These are phyloP conservation scores for Rutidosis leptorrhynchoides DNA, from an alignment of 129 eudicot species.

Conservation along the genomic window DNA sequence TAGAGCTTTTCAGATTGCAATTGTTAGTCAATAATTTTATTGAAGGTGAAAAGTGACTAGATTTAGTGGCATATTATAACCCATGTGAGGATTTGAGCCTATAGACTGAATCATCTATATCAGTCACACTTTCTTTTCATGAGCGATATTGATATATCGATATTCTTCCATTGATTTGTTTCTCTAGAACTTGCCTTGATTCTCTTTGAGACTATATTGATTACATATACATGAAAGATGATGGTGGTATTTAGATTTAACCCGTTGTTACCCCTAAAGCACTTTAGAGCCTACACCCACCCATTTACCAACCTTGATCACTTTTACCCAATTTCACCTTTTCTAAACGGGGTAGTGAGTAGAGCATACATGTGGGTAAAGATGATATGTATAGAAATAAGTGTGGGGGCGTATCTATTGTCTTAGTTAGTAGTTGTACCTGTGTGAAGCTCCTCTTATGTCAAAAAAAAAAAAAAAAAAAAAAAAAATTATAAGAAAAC, in stretches of 20 bases:
- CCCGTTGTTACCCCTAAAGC: neutral
- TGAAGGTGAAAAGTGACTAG: neutral
- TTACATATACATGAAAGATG: neutral
- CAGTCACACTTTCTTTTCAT: neutral
- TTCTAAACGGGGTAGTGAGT: too few species aligned
- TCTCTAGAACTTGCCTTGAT: neutral
- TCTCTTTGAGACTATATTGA: neutral
- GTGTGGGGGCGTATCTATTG: too few species aligned
- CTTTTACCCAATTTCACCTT: too few species aligned
- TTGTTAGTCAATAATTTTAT: neutral
- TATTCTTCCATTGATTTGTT: neutral
- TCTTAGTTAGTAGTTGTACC: too few species aligned
- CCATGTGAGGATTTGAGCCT: too few species aligned
- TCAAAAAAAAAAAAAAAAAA: too few species aligned
- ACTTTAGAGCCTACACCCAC: neutral
- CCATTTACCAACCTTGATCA: too few species aligned
- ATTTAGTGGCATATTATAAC: neutral
- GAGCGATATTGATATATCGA: too few species aligned
- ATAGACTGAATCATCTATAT: neutral
- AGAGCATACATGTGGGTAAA: too few species aligned
- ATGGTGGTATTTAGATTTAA: neutral
- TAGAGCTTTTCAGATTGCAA: neutral
- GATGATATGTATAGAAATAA: too few species aligned
- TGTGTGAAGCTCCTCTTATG: too few species aligned
- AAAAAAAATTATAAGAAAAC: too few species aligned